Percentiles rank a stretch among this genome's conserved stretches.
phyloP scores from a whole-genome alignment of 257 asterid genomes.

The Nicotiana paniculata region DNA sequence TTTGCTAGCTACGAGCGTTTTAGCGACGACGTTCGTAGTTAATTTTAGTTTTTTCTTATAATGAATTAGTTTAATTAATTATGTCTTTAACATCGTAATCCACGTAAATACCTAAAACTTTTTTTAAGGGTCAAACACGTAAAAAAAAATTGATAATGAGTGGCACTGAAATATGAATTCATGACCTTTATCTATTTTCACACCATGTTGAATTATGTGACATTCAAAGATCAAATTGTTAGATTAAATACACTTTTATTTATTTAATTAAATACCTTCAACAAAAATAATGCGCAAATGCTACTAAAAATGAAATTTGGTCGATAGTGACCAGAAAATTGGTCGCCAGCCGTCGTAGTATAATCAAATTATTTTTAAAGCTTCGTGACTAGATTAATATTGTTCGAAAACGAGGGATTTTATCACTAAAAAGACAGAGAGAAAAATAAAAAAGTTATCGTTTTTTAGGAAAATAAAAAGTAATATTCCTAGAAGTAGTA shows the following conservation, averaged over 20 bases:
- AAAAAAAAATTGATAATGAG: too few relatives aligned
- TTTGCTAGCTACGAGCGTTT: too few relatives aligned
- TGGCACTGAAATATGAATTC: neutral
- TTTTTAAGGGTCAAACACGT: neutral
- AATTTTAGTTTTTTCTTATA: too few relatives aligned
- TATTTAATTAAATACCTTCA: neutral
- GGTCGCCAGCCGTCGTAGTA: neutral
- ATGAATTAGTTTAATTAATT: neutral
- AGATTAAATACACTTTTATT: neutral
- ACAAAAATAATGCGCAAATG: constrained; percentile 1
- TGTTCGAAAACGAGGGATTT: neutral
- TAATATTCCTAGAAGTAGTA: constrained; percentile 20
- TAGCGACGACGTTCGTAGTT: too few relatives aligned
- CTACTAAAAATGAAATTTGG: neutral
- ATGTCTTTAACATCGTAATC: too few relatives aligned
- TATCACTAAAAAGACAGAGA: neutral
- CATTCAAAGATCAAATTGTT: neutral
- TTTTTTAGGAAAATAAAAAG: neutral
- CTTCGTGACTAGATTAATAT: neutral
- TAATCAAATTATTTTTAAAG: neutral
- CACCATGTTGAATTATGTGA: neutral
- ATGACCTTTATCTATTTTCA: neutral
- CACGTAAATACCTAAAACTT: too few relatives aligned
- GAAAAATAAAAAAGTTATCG: neutral
- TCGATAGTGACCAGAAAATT: neutral